A percentile compares a stretch with the other conserved stretches of the same genome.
These are phyloP conservation scores for Aspergillus eucalypticola DNA, from an alignment of 2,329 filamentous ascomycete genomes.

Conservation along the genomic window DNA sequence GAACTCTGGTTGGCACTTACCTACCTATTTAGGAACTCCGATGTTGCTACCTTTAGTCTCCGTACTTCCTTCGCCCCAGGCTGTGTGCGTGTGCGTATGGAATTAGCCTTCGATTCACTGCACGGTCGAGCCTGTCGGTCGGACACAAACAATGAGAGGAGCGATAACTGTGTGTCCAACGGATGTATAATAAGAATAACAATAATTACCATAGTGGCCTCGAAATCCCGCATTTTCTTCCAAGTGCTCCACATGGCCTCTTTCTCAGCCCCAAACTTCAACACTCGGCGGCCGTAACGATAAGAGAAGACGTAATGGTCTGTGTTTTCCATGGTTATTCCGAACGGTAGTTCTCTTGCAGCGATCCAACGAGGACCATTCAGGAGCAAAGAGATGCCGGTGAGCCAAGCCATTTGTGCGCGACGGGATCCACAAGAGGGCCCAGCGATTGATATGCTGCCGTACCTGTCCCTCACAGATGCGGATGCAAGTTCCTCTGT, in stretches of 20 bases:
- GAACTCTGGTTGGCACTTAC: conserved; percentile 1
- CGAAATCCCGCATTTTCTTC: background rate
- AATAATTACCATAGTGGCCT: background rate
- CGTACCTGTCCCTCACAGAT: conserved; percentile 16
- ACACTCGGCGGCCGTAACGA: background rate
- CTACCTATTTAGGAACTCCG: background rate
- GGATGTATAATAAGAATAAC: background rate
- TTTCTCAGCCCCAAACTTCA: background rate
- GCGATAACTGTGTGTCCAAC: background rate
- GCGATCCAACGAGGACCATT: conserved; percentile 6
- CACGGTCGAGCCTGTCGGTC: background rate
- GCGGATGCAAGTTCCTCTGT: background rate
- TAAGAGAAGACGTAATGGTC: conserved; percentile 5
- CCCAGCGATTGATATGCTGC: conserved; percentile 18
- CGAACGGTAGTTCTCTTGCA: conserved; percentile 20
- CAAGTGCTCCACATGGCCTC: background rate
- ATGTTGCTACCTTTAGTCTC: background rate
- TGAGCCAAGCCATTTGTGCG: conserved; percentile 17
- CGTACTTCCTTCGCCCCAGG: background rate
- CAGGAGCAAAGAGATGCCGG: conserved; percentile 10
- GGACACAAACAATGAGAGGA: background rate
- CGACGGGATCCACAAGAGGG: conserved; percentile 19
- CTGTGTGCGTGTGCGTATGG: background rate
- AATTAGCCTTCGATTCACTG: background rate
- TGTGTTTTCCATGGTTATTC: conserved; percentile 21